Evolutionary conservation across 2,329 filamentous ascomycete genomes (phyloP), one percentile per base, ranked within the genome.

Genomic region (Macrophomina phaseolina): DNA sequence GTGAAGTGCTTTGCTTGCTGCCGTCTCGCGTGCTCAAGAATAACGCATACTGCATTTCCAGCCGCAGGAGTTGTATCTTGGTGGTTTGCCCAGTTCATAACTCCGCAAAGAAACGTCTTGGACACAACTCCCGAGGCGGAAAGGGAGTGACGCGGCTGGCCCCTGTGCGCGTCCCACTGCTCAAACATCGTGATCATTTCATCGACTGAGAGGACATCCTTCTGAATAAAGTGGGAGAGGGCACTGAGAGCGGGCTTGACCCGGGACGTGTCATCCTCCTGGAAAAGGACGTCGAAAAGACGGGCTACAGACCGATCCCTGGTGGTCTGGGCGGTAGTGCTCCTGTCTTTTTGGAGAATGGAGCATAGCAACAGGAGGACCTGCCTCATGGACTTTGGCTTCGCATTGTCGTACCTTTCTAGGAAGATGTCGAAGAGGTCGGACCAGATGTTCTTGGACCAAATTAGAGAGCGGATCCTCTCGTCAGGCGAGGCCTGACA

Each of bases 171-270:
- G 8, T 36, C n/a, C 60, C 46, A 64, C 30, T 61, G 14, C 52
- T 61, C 67, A 52, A 64, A 56, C 45, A 34, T 42, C 18, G 9
- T 38, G 38, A 71, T 79, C 66, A 80, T 68, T 18, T 74, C 65
- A 5, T 71, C 51, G 18, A 80, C 69, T 1, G 73, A 80, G 32
- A 90, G 77, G 12, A 89, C 81, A 2, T 81, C 79, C 74, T 91
- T 92, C 56, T 82, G 80, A 3, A 93, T 74, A 66, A 93, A 85
- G 71, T 89, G 85, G 56, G 90, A 88, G 45, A 92, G 79, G 16
- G 86, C 86, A 72, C 89, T 89, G 68, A 93, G 85, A 6, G 89
- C 87, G 42, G 90, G 90, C 74, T 92, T 92, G 48, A 89, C 87
- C 62, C 89, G 82, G 9, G 88, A 85, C 69, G 86, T 88, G 16